These are phyloP conservation scores for Diplodia scrobiculata DNA, from an alignment of 2,329 filamentous ascomycete genomes.

Conservation along the genomic window DNA sequence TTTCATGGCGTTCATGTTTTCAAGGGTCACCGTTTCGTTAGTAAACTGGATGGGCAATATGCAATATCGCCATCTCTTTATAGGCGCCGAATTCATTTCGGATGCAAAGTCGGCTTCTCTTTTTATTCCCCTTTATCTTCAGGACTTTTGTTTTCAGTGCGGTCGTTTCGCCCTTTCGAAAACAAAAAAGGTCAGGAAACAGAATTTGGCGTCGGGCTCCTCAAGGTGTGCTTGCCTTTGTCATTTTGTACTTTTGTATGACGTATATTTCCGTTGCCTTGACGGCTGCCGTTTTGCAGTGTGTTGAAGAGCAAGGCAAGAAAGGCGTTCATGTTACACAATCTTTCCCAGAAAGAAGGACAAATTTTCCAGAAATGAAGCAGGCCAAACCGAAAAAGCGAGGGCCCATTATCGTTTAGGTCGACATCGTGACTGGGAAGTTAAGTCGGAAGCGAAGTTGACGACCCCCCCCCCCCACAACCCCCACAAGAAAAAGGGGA, in stretches of 20 bases:
- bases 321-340: conserved; percentile 8
- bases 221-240: neutral
- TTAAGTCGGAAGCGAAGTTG: neutral
- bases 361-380: neutral
- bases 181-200: neutral
- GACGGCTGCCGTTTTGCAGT: neutral
- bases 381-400: neutral
- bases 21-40: neutral
- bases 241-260: conserved; percentile 9
- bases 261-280: neutral
- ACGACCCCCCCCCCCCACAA: too few species aligned
- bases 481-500: neutral
- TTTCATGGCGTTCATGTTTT: conserved; percentile 4
- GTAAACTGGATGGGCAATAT: neutral
- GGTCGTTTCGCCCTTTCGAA: too few species aligned
- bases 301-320: neutral
- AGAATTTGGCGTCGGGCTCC: neutral
- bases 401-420: neutral
- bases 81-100: neutral
- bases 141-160: neutral
- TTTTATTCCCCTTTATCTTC: neutral
- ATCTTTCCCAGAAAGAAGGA: neutral
- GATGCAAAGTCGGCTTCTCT: neutral
- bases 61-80: neutral
- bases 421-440: neutral